Base-by-base conservation (phyloP, 345 rosid species). In the Limnanthes douglasii region DNA sequence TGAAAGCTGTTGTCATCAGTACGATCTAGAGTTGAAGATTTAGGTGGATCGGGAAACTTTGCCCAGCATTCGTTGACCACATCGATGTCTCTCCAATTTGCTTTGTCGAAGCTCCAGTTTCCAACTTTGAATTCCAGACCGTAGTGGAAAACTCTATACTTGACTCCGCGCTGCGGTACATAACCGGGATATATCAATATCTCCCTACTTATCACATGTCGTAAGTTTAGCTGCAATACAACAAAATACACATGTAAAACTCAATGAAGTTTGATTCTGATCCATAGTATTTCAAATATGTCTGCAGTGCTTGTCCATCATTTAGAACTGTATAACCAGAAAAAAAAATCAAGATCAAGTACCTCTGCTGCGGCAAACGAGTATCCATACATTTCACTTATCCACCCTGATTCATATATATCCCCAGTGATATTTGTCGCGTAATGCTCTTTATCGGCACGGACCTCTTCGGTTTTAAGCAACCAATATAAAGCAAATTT, bases 291-390 rank as follows among this genome's bases (percentile, higher is more conserved):
- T n/a, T n/a, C n/a, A n/a, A n/a, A n/a, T n/a, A n/a, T n/a, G n/a
- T n/a, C n/a, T n/a, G n/a, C n/a, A n/a, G n/a, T n/a, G n/a, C n/a
- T n/a, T n/a, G n/a, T n/a, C n/a, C n/a, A n/a, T n/a, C n/a, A n/a
- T n/a, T n/a, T n/a, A n/a, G n/a, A n/a, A n/a, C n/a, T n/a, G n/a
- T n/a, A n/a, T n/a, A n/a, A n/a, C n/a, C n/a, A n/a, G n/a, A n/a
- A n/a, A n/a, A n/a, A n/a, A n/a, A n/a, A n/a, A n/a, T n/a, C n/a
- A n/a, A n/a, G n/a, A 36, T n/a, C 17, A 15, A 3, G 26, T 46
- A 83, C 96, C 98, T 90, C 96, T 30, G 98, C 98, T 27, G 98
- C 98, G n/a, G 86, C 98, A 30, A 90, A 90, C 15, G 98, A 80
- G 59, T 90, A 90, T 39, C 98, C 98, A 43, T 90, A 90, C 98